phyloP scores from a whole-genome alignment of 2,329 filamentous ascomycete genomes.

The Fusarium proliferatum region DNA sequence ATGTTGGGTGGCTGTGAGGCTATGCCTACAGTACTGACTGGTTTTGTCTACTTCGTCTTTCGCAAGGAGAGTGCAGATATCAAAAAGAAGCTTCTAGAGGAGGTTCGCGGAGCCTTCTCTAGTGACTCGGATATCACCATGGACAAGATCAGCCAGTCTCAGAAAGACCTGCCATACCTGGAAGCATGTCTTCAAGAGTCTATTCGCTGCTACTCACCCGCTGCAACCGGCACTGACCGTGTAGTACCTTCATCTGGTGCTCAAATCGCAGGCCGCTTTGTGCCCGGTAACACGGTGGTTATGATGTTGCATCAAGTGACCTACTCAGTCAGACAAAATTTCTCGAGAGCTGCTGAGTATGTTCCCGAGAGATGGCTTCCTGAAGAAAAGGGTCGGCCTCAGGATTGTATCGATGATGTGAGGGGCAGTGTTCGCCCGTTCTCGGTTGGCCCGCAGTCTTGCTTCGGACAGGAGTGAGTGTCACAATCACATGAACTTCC shows the following conservation, averaged over 20 bases:
- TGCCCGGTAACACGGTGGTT: not conserved
- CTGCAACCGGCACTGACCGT: not conserved
- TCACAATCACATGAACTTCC: accelerated
- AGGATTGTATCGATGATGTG: not conserved
- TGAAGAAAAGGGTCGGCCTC: not conserved
- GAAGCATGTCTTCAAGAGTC: conserved; percentile 4
- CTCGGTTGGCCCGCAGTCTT: not conserved
- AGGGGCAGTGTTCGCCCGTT: not conserved
- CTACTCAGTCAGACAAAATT: not conserved
- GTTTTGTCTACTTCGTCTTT: not conserved
- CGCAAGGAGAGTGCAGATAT: not conserved
- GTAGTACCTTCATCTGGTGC: not conserved
- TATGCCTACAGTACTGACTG: not conserved
- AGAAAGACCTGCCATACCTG: not conserved
- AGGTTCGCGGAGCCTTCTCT: not conserved
- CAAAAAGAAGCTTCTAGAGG: not conserved
- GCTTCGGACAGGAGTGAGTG: conserved; percentile 4
- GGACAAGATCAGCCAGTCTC: not conserved
- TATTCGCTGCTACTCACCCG: not conserved
- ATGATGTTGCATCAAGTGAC: conserved; percentile 4
- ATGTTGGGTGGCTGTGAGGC: not conserved
- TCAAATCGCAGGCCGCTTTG: not conserved
- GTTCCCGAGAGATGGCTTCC: not conserved
- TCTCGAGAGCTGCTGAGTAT: not conserved
- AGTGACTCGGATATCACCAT: not conserved